These are phyloP conservation scores for Jackrogersella minutella DNA, from an alignment of 495 filamentous ascomycete genomes.

Conservation along the genomic window DNA sequence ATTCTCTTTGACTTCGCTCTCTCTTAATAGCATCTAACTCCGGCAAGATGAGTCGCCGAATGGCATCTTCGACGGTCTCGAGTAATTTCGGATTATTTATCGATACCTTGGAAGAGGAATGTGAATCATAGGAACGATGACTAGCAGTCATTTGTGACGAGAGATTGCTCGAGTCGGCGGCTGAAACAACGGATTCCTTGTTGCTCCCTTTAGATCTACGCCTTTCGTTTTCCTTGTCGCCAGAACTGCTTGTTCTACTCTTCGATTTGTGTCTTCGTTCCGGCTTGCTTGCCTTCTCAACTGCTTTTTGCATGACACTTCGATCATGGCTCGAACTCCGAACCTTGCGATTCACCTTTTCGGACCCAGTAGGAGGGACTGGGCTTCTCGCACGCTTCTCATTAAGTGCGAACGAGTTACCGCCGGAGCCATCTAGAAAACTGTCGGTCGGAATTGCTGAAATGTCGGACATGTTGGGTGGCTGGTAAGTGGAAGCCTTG, in stretches of 20 bases:
- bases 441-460: constrained; percentile 91
- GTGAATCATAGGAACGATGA: constrained; percentile 74
- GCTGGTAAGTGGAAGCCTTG: constrained; percentile 67
- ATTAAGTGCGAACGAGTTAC: constrained; percentile 40
- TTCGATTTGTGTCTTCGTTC: constrained; percentile 64
- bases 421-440: constrained; percentile 76
- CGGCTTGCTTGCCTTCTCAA: constrained; percentile 47
- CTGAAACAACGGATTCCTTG: constrained; percentile 68
- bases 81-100: constrained; percentile 96
- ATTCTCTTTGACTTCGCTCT: constrained; percentile 73
- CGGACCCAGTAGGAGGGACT: constrained; percentile 53
- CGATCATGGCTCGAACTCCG: constrained; percentile 52
- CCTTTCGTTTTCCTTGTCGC: constrained; percentile 68
- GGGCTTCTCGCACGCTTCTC: constrained; percentile 51
- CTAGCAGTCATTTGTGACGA: constrained; percentile 76
- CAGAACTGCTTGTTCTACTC: constrained; percentile 67
- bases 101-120: constrained; percentile 81
- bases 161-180: constrained; percentile 75
- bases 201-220: constrained; percentile 69
- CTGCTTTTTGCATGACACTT: constrained; percentile 41
- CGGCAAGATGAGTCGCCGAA: constrained; percentile 87
- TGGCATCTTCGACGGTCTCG: constrained; percentile 95
- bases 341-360: constrained; percentile 57
- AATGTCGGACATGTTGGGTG: constrained; percentile 75
- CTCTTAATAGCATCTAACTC: constrained; percentile 91